Base-by-base conservation (phyloP, 1,284 basidiomycete species). In the Pseudozyma thailandica region DNA sequence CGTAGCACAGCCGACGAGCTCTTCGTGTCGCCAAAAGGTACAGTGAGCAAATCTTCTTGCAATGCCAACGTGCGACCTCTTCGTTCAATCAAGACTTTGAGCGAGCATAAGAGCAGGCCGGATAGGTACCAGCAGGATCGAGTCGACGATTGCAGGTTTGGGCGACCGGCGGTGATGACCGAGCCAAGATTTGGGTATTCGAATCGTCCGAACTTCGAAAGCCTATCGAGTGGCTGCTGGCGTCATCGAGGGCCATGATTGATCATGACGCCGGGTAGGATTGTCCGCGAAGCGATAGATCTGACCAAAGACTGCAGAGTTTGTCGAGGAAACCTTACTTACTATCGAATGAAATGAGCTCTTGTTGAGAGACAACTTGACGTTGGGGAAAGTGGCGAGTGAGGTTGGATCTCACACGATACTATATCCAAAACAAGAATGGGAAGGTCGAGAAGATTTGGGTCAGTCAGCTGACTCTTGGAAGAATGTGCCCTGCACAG, bases 161-260 rank as follows among this genome's bases (percentile, higher is more conserved):
- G n/a, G 30, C n/a, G n/a, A 16, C 8, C 33, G 5, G 33, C 50
- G 60, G 60, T 23, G 46, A 63, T 63, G 54, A 45, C 30, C 60
- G 54, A 49, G 53, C 45, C 41, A 49, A 57, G 50, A 13, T 52
- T 53, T 43, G 2, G 49, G n/a, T 39, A 37, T 31, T 20, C 23
- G 44, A 47, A 33, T 38, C 44, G 49, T 49, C 50, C 60, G 60
- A 56, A 39, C 50, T 8, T 38, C 49, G 53, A 47, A 41, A 47
- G 9, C 44, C 2, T 56, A 43, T 44, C n/a, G n/a, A n/a, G 33
- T 37, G 21, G 33, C 33, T 35, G 25, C 12, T 12, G 43, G 31
- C 33, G 45, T 30, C 50, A 50, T 58, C 37, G 46, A 41, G 15
- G n/a, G 13, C 9, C 51, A 37, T 30, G 6, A 30, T 50, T 25